phyloP scores from a whole-genome alignment of 2,329 filamentous ascomycete species.

The Aspergillus calidoustus region DNA sequence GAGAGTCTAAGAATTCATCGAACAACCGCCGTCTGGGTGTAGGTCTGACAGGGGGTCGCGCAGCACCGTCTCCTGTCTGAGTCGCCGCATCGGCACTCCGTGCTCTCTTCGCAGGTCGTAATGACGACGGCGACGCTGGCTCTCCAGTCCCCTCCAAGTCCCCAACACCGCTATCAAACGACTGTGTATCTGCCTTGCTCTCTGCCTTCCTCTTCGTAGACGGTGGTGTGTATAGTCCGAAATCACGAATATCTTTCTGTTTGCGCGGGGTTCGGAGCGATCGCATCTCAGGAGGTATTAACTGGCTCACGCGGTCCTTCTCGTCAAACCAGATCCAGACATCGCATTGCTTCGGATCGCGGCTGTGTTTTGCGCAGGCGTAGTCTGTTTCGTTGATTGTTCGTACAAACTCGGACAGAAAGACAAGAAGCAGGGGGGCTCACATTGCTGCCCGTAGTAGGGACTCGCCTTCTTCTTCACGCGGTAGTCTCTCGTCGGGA shows the following conservation, averaged over 20 bases:
- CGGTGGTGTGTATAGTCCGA: conserved; percentile 8
- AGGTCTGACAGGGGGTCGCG: background rate
- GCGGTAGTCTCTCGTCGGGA: background rate
- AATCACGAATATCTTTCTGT: conserved; percentile 9
- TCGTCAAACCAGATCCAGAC: conserved; percentile 11
- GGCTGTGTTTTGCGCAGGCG: conserved; percentile 2
- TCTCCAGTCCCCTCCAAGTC: background rate
- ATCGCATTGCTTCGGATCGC: background rate
- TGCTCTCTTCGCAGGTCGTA: background rate
- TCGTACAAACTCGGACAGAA: background rate
- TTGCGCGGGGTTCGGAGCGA: conserved; percentile 11
- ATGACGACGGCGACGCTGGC: background rate
- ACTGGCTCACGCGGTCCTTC: background rate
- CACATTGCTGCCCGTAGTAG: conserved; percentile 11
- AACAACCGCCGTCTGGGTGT: conserved; percentile 6
- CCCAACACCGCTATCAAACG: conserved; percentile 11
- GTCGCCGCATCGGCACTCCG: conserved; percentile 1
- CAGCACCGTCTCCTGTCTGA: background rate
- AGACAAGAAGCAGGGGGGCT: background rate
- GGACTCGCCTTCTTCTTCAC: conserved; percentile 4
- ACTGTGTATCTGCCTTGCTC: conserved; percentile 1
- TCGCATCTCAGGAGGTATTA: background rate
- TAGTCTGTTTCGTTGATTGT: background rate
- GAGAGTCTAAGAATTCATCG: background rate
- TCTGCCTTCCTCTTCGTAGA: conserved; percentile 9